These are phyloP conservation scores for Potentilla sterilis DNA, from an alignment of 306 rosid species.

Conservation along the genomic window DNA sequence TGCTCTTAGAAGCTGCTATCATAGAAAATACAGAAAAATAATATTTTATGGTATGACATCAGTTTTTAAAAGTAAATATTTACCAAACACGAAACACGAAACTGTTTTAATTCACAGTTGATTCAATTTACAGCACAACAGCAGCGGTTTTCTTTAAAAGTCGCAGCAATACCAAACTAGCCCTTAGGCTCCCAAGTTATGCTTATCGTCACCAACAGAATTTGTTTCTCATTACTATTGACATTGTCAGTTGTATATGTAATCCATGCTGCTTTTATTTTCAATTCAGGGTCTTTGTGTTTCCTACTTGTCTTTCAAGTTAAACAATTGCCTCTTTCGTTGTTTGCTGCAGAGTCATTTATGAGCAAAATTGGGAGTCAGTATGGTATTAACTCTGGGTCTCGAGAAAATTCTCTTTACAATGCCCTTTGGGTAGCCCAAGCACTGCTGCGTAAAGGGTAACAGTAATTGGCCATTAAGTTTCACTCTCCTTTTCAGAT, in stretches of 20 bases:
- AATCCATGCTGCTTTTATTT: not conserved
- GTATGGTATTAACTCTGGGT: constrained; percentile 64
- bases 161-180: no score
- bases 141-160: no score
- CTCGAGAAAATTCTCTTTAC: constrained; percentile 79
- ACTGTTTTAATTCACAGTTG: no score
- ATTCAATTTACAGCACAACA: no score
- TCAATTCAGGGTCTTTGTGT: not conserved
- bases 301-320: not conserved
- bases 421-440: constrained; percentile 95
- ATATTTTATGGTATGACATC: no score
- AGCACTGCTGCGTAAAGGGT: constrained; percentile 93
- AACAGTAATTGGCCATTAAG: constrained; percentile 5
- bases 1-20: no score
- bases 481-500: constrained; percentile 10
- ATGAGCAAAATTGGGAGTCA: constrained; percentile 73
- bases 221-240: not conserved
- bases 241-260: not conserved
- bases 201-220: not conserved
- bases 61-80: no score
- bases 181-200: not conserved
- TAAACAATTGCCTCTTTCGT: constrained; percentile 12
- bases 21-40: no score
- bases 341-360: constrained; percentile 56
- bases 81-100: no score